Evolutionary conservation across 2,329 filamentous ascomycete genomes (phyloP).

Genomic region (Neodidymelliopsis sp.): DNA sequence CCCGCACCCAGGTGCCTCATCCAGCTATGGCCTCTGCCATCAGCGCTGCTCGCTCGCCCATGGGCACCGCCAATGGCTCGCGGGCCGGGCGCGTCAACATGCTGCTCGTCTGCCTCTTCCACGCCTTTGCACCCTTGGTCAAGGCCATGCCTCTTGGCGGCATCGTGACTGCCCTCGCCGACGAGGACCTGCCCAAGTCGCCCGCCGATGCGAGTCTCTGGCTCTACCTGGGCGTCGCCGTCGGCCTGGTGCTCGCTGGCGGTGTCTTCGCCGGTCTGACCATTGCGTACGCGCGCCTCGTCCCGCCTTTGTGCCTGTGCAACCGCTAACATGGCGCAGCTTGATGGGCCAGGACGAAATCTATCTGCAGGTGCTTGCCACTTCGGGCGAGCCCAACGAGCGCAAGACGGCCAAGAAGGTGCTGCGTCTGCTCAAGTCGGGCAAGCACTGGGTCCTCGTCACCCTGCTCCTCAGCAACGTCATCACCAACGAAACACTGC

Average conservation of each 20-base stretch:
- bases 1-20: constrained; percentile 22
- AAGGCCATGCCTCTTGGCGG: constrained; percentile 44
- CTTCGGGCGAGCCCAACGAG: constrained; percentile 84
- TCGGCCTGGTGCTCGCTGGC: constrained; percentile 82
- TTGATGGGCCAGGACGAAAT: constrained; percentile 87
- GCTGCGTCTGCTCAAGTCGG: constrained; percentile 78
- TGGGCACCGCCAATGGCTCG: constrained; percentile 39
- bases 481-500: constrained; percentile 91
- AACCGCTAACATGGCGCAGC: constrained; percentile 46
- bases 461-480: constrained; percentile 94
- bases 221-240: constrained; percentile 81
- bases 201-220: constrained; percentile 71
- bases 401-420: constrained; percentile 85
- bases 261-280: constrained; percentile 96
- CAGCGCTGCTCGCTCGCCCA: constrained; percentile 32
- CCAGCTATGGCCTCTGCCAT: constrained; percentile 40
- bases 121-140: constrained; percentile 43
- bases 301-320: constrained; percentile 13
- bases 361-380: constrained; percentile 92
- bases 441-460: constrained; percentile 98
- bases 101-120: constrained; percentile 40
- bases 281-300: constrained; percentile 69
- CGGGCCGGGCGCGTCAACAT: constrained; percentile 34
- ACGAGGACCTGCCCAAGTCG: constrained; percentile 44
- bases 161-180: constrained; percentile 29